Conservation (phyloP, 106 monocot species). For the Triglochin maritima region DNA sequence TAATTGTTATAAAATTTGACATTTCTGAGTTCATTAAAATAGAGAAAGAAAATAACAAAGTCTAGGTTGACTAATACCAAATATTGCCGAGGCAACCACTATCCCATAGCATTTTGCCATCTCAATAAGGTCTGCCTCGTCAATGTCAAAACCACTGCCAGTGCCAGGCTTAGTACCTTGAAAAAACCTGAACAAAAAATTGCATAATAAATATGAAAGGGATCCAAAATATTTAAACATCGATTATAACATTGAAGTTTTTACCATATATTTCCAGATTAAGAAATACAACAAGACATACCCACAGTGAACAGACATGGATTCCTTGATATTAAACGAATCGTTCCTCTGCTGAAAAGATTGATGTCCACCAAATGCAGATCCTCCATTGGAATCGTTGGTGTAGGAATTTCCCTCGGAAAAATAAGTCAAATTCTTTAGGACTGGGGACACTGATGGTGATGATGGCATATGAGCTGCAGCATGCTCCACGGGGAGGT, state of each 20-base stretch:
- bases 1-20: not conserved
- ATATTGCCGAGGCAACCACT: slow-evolving; percentile 41
- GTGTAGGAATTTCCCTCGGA: slow-evolving; percentile 31
- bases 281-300: slow-evolving; percentile 31
- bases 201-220: not conserved
- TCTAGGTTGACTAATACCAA: slow-evolving; percentile 17
- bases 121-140: slow-evolving; percentile 27
- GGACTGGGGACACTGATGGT: slow-evolving; percentile 67
- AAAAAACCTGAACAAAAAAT: slow-evolving; percentile 21
- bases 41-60: not conserved
- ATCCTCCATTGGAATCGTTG: slow-evolving; percentile 44
- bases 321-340: slow-evolving; percentile 61
- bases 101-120: slow-evolving; percentile 32
- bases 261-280: not conserved
- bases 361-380: slow-evolving; percentile 57
- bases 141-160: slow-evolving; percentile 32
- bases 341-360: slow-evolving; percentile 48
- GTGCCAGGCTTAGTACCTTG: slow-evolving; percentile 26
- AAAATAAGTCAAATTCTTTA: slow-evolving; percentile 54
- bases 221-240: no score
- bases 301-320: slow-evolving; percentile 83
- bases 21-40: not conserved
- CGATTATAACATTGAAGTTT: not conserved
- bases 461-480: slow-evolving; percentile 49
- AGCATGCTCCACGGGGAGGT: slow-evolving; percentile 69